These are phyloP conservation scores for Strigomonas culicis DNA, from an alignment of 208 protist species.

Conservation along the genomic window DNA sequence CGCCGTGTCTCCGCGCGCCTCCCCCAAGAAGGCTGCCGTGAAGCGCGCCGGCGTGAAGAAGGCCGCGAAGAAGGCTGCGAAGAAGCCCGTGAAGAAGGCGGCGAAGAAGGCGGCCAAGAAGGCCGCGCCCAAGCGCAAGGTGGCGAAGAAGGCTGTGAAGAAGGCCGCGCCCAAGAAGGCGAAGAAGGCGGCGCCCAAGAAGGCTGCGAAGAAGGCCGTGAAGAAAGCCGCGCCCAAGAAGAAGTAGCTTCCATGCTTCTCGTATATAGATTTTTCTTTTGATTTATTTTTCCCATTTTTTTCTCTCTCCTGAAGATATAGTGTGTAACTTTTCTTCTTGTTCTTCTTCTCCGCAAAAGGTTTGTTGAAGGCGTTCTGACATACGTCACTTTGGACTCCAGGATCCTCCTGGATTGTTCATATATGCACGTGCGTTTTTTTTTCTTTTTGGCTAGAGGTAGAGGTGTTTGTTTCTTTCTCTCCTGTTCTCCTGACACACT, in stretches of 20 bases:
- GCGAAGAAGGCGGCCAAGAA: constrained; percentile 4
- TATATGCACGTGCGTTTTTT: neutral
- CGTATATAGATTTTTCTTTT: constrained; percentile 4
- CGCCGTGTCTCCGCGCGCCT: too few species aligned
- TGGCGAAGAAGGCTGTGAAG: neutral
- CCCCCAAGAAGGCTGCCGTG: neutral
- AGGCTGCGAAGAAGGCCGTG: constrained; percentile 17
- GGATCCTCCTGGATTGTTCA: neutral
- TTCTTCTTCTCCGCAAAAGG: neutral
- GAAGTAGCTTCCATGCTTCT: neutral
- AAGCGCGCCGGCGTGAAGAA: constrained; percentile 21
- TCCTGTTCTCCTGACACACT: too few species aligned
- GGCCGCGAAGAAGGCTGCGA: constrained; percentile 30
- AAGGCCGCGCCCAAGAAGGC: constrained; percentile 17
- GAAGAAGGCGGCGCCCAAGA: constrained; percentile 32
- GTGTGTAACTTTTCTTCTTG: too few species aligned
- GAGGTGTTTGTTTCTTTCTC: too few species aligned
- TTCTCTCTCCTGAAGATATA: too few species aligned
- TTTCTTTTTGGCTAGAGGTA: neutral
- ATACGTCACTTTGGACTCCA: neutral
- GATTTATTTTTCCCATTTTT: neutral
- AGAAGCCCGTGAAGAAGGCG: constrained; percentile 21
- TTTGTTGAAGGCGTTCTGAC: neutral
- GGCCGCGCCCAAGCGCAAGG: neutral
- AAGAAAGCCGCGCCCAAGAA: too few species aligned